These are phyloP conservation scores for Pascua guehoae DNA, from an alignment of 1,284 basidiomycete species.

Conservation along the genomic window DNA sequence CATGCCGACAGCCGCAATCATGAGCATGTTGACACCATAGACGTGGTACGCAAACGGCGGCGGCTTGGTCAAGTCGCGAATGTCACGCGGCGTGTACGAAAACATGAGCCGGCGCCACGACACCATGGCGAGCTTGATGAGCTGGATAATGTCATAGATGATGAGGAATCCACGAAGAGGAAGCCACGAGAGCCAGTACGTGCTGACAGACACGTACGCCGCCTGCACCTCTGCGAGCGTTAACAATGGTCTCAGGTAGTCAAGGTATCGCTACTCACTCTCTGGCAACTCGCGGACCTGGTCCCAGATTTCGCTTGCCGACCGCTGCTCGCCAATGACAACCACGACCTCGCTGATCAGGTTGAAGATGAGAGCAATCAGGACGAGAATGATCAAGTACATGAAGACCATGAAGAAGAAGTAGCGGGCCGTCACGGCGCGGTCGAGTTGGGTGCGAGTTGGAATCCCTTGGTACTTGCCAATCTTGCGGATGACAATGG, in stretches of 20 bases:
- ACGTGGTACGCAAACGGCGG: slow-evolving; percentile 73
- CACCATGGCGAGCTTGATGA: slow-evolving; percentile 81
- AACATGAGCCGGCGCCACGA: slow-evolving; percentile 81
- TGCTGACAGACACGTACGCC: slow-evolving; percentile 74
- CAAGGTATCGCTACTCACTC: slow-evolving; percentile 8
- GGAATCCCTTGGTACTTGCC: slow-evolving; percentile 66
- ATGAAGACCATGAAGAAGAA: slow-evolving; percentile 82
- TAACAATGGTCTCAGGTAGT: not conserved
- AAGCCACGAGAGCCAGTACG: slow-evolving; percentile 87
- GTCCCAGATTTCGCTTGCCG: slow-evolving; percentile 60
- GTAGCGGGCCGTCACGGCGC: slow-evolving; percentile 83
- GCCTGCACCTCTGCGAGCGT: slow-evolving; percentile 56
- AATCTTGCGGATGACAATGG: slow-evolving; percentile 79
- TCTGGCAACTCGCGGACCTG: slow-evolving; percentile 54
- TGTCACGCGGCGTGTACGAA: slow-evolving; percentile 93
- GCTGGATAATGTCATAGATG: slow-evolving; percentile 92
- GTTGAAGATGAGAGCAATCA: slow-evolving; percentile 85
- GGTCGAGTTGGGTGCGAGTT: slow-evolving; percentile 74
- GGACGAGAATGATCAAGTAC: slow-evolving; percentile 76
- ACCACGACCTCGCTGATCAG: slow-evolving; percentile 62
- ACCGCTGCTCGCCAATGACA: slow-evolving; percentile 64
- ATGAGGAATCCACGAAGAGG: slow-evolving; percentile 90
- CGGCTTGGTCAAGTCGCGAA: slow-evolving; percentile 93
- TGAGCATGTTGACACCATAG: slow-evolving; percentile 58
- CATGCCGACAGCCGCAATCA: slow-evolving; percentile 80